These are phyloP conservation scores for Talaromyces stipitatus DNA, from an alignment of 495 filamentous ascomycete species.

Conservation along the genomic window DNA sequence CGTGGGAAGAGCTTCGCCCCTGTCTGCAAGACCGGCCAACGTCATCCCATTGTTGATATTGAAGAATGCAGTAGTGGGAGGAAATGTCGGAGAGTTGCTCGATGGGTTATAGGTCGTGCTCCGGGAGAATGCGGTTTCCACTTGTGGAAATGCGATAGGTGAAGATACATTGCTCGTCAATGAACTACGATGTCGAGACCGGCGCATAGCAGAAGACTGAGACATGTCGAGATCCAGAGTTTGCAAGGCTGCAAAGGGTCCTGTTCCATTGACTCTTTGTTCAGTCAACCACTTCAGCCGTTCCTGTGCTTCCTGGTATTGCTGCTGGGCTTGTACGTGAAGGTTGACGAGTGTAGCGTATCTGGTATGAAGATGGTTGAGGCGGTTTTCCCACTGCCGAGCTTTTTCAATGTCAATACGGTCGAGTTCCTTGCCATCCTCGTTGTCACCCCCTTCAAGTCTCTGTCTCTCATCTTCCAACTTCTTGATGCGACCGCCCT, in stretches of 20 bases:
- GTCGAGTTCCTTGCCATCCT: slow-evolving; percentile 41
- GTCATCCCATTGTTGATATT: slow-evolving; percentile 54
- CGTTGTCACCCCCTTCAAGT: slow-evolving; percentile 38
- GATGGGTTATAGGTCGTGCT: slow-evolving; percentile 36
- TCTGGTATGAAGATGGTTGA: slow-evolving; percentile 40
- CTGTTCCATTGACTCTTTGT: slow-evolving; percentile 34
- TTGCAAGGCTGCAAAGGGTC: slow-evolving; percentile 33
- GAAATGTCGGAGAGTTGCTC: slow-evolving; percentile 43
- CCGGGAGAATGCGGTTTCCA: slow-evolving; percentile 29
- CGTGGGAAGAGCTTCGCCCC: slow-evolving; percentile 28
- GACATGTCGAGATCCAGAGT: slow-evolving; percentile 35
- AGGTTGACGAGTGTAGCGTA: slow-evolving; percentile 42
- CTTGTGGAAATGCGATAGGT: slow-evolving; percentile 31
- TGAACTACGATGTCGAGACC: slow-evolving; percentile 41
- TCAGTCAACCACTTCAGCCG: slow-evolving; percentile 41
- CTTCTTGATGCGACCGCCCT: slow-evolving; percentile 52
- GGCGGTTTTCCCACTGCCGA: slow-evolving; percentile 44
- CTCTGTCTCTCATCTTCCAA: slow-evolving; percentile 52
- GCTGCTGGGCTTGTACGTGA: slow-evolving; percentile 41
- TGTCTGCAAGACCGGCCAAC: slow-evolving; percentile 29
- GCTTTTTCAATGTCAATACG: slow-evolving; percentile 51
- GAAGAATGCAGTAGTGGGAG: slow-evolving; percentile 44
- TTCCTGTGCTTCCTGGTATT: slow-evolving; percentile 47
- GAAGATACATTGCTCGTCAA: slow-evolving; percentile 42
- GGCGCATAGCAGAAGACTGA: slow-evolving; percentile 34